These are phyloP conservation scores for Populus hybrid DNA, from an alignment of 441 rosid species.

Conservation along the genomic window DNA sequence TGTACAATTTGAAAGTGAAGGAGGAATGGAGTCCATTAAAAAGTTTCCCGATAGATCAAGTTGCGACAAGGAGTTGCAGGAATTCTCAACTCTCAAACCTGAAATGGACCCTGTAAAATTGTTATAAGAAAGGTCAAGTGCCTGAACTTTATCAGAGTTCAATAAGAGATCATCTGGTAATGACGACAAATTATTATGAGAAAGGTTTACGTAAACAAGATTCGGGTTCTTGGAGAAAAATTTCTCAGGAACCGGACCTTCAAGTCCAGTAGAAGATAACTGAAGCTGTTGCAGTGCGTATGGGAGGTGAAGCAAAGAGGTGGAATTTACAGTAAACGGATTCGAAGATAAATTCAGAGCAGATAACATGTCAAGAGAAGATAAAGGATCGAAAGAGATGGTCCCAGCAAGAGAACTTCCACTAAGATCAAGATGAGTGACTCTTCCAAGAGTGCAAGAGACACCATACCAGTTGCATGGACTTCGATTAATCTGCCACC, in stretches of 20 bases:
- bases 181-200: constrained; percentile 60
- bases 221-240: constrained; percentile 56
- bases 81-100: constrained; percentile 44
- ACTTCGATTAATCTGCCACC: constrained; percentile 50
- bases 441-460: constrained; percentile 66
- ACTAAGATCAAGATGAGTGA: constrained; percentile 66
- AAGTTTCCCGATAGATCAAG: constrained; percentile 72
- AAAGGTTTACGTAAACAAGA: constrained; percentile 52
- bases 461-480: constrained; percentile 81
- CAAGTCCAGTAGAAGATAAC: constrained; percentile 58
- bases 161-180: constrained; percentile 56
- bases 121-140: constrained; percentile 78
- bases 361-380: constrained; percentile 58
- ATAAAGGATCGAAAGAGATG: constrained; percentile 54
- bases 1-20: constrained; percentile 72
- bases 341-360: constrained; percentile 61
- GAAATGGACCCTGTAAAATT: constrained; percentile 84
- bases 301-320: constrained; percentile 78
- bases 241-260: constrained; percentile 62
- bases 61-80: constrained; percentile 56
- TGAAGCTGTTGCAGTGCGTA: constrained; percentile 58
- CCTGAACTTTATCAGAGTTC: constrained; percentile 55
- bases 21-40: constrained; percentile 54
- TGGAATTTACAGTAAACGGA: constrained; percentile 51
- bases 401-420: constrained; percentile 50